Percentiles rank a stretch among this genome's conserved stretches.
These are phyloP conservation scores for Diatrype stigma DNA, from an alignment of 2,329 filamentous ascomycete genomes.

Conservation along the genomic window DNA sequence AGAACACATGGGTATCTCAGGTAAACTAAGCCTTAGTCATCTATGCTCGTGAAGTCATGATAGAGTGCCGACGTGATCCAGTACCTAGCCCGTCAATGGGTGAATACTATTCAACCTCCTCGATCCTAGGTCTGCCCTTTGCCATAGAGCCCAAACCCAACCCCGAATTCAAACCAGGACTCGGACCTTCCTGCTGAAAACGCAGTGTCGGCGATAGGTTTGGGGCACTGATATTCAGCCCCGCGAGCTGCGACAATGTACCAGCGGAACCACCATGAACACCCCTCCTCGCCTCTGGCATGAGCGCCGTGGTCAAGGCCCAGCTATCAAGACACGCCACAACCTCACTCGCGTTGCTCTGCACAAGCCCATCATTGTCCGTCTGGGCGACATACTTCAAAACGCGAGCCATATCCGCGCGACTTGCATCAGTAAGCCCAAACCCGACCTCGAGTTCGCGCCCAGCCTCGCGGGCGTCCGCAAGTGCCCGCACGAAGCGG, in stretches of 20 bases:
- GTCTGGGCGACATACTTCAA: constrained; percentile 60
- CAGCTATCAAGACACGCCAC: constrained; percentile 62
- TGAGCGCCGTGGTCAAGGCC: constrained; percentile 49
- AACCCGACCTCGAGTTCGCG: constrained; percentile 47
- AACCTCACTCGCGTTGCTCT: constrained; percentile 63
- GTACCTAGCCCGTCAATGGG: too few species aligned
- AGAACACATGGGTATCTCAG: too few species aligned
- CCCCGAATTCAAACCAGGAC: background rate
- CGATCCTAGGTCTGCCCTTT: constrained; percentile 21
- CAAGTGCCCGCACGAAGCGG: constrained; percentile 57
- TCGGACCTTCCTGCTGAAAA: constrained; percentile 10
- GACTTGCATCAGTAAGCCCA: constrained; percentile 50
- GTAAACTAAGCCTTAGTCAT: too few species aligned
- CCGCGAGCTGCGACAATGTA: constrained; percentile 31
- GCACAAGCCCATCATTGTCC: constrained; percentile 66
- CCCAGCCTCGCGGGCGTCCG: constrained; percentile 45
- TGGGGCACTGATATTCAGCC: constrained; percentile 29
- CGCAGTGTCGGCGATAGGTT: constrained; percentile 16
- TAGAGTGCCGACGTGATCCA: too few species aligned
- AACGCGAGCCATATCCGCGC: constrained; percentile 58
- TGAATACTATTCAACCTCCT: constrained; percentile 28
- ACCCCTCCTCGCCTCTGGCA: constrained; percentile 31
- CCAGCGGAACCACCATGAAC: constrained; percentile 4
- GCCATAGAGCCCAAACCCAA: constrained; percentile 1
- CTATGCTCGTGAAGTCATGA: too few species aligned